Evolutionary conservation across 1,139 yeast species (phyloP), one percentile per base, ranked within the genome.

Genomic region (Yamadazyma sp.): DNA sequence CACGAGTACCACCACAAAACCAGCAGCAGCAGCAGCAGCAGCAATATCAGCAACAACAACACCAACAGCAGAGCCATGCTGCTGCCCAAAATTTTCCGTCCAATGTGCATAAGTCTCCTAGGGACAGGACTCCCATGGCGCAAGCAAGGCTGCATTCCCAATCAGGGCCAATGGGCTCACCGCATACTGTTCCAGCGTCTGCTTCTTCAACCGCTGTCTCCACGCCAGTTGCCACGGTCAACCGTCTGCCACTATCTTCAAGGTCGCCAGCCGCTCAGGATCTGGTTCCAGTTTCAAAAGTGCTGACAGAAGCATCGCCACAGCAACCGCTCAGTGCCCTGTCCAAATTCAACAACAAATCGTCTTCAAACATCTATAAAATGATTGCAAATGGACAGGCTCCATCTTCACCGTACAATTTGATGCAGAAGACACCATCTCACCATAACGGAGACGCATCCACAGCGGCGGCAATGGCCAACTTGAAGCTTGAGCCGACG

Each of bases 381-480:
- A 34, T 34, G 37, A 34, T 34, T 18, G 37, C 37, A 14, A 33
- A 16, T 24, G 37, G 32, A 3, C 37, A 34, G 18, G 20, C 26
- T 17, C 22, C 9, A 17, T 20, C 24, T 5, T 33, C 22, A 5
- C 36, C 36, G 4, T 33, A 33, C 12, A 26, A 17, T 17, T 12
- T 33, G 10, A 6, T 16, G 18, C 9, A 20, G 14, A 32, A 22
- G 28, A 32, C 20, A 4, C 22, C 17, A n/a, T 10, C 28, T 9
- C 5, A 10, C 24, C 18, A 17, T 15, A 16, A 12, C 22, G 20
- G 3, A 28, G 11, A 28, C 20, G n/a, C 31, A 16, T 38, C 38
- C 9, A 39, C 43, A 17, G 46, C 49, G 7, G 37, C 42, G 15
- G 42, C 43, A 6, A 36, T 41, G 23, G 24, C 42, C 10, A 38